Conservation (phyloP, 2,329 filamentous ascomycete genomes). For the Fusarium heterosporum region DNA sequence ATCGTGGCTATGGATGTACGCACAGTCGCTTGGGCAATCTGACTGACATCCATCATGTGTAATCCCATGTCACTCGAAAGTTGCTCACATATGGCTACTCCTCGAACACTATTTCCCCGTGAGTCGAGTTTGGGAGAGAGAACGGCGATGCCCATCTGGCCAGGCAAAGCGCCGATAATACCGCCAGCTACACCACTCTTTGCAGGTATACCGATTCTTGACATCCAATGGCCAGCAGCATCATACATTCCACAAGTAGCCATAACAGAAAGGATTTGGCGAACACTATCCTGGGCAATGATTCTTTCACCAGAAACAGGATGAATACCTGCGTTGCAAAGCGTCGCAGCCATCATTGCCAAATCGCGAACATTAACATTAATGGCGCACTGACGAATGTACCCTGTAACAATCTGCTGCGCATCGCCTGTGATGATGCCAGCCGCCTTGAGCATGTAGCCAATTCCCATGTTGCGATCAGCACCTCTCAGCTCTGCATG, state of each 20-base stretch:
- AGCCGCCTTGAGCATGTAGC: slow-evolving; percentile 56
- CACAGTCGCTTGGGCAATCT: slow-evolving; percentile 48
- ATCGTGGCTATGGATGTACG: slow-evolving; percentile 49
- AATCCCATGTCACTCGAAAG: slow-evolving; percentile 51
- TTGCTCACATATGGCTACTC: slow-evolving; percentile 50
- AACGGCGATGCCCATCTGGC: slow-evolving; percentile 49
- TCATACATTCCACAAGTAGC: slow-evolving; percentile 58
- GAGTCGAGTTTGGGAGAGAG: slow-evolving; percentile 51
- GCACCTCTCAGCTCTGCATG: slow-evolving; percentile 53
- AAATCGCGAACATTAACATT: slow-evolving; percentile 57
- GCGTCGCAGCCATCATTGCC: slow-evolving; percentile 55
- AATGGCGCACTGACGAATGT: slow-evolving; percentile 56
- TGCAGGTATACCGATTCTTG: slow-evolving; percentile 54
- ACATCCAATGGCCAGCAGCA: slow-evolving; percentile 55
- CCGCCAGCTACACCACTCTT: slow-evolving; percentile 53
- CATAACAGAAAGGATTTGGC: slow-evolving; percentile 57
- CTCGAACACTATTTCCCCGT: slow-evolving; percentile 51
- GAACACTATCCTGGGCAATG: slow-evolving; percentile 53
- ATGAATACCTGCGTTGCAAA: slow-evolving; percentile 54
- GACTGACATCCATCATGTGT: slow-evolving; percentile 53
- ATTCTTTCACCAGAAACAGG: slow-evolving; percentile 50
- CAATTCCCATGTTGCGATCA: slow-evolving; percentile 53
- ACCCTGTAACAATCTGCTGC: slow-evolving; percentile 52
- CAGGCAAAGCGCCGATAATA: slow-evolving; percentile 50
- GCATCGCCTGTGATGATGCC: slow-evolving; percentile 53